Conservation (phyloP, 345 rosid species). For the Arabis hirsuta region DNA sequence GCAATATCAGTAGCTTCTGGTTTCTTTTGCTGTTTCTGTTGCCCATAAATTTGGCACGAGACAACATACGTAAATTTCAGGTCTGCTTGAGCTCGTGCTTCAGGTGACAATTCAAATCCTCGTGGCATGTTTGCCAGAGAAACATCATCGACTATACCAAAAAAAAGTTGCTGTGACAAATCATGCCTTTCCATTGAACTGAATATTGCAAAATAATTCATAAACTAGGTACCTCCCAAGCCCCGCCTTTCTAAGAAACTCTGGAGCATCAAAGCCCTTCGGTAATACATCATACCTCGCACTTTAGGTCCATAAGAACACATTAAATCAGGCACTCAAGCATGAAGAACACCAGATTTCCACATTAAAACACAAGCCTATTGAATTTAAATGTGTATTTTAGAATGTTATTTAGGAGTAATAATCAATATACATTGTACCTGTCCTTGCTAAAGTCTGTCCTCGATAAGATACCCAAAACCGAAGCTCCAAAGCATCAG, state of each 20-base stretch:
- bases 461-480: conserved; percentile 99
- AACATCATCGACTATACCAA: conserved; percentile 57
- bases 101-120: conserved; percentile 80
- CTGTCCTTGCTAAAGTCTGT: conserved; percentile 96
- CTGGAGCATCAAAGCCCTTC: conserved; percentile 98
- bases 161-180: conserved; percentile 37
- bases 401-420: conserved; percentile 3
- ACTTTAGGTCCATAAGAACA: conserved; percentile 60
- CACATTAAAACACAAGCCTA: conserved; percentile 22
- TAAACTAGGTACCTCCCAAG: conserved; percentile 63
- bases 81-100: conserved; percentile 94
- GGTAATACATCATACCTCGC: conserved; percentile 99
- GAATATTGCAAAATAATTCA: conserved; percentile 6
- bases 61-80: conserved; percentile 95
- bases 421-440: conserved; percentile 44
- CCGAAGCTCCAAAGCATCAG: conserved; percentile 92
- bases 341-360: conserved; percentile 21
- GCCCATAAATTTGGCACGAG: conserved; percentile 98
- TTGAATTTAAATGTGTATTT: conserved; percentile 13
- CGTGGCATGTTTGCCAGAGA: conserved; percentile 57
- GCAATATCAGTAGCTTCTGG: conserved; percentile 95
- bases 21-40: conserved; percentile 84
- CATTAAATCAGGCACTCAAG: conserved; percentile 28
- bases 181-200: conserved; percentile 10
- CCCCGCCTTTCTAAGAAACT: conserved; percentile 83